phyloP scores from a whole-genome alignment of 1,284 basidiomycete genomes.

The Caloboletus inedulis region DNA sequence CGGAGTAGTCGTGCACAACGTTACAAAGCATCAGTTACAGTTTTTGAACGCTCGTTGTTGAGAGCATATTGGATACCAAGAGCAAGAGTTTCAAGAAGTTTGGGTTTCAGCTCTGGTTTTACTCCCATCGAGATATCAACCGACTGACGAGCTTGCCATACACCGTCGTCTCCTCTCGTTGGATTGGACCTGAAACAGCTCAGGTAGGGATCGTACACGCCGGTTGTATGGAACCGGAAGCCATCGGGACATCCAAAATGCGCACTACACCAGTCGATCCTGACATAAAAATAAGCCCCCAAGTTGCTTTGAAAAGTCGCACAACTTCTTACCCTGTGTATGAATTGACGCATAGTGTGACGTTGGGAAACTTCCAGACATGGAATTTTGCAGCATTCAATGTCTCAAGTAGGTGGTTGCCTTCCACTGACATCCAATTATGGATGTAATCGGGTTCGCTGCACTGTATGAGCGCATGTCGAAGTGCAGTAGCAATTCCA shows the following conservation, averaged over 20 bases:
- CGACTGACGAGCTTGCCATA: not conserved
- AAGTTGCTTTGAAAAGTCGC: too few species aligned
- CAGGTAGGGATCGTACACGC: constrained; percentile 11
- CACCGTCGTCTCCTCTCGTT: not conserved
- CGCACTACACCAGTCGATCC: constrained; percentile 18
- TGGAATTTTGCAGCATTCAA: constrained; percentile 14
- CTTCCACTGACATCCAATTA: constrained; percentile 25
- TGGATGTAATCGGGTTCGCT: constrained; percentile 21
- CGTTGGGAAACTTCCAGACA: not conserved
- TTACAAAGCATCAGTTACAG: too few species aligned
- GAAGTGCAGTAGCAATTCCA: constrained; percentile 20
- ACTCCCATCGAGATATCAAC: constrained; percentile 21
- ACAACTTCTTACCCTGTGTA: not conserved
- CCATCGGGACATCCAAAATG: constrained; percentile 27
- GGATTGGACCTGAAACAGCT: constrained; percentile 27
- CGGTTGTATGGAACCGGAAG: constrained; percentile 17
- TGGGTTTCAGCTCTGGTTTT: constrained; percentile 5
- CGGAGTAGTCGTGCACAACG: too few species aligned
- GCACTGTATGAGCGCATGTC: constrained; percentile 15
- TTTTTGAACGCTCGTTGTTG: too few species aligned
- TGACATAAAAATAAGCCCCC: not conserved
- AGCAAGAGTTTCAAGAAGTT: not conserved
- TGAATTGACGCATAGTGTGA: constrained; percentile 19
- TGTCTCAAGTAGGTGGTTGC: constrained; percentile 22
- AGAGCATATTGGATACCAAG: too few species aligned